Evolutionary conservation across 2,329 filamentous ascomycete species (phyloP).

Genomic region (Chrysoporthe austroafricana): DNA sequence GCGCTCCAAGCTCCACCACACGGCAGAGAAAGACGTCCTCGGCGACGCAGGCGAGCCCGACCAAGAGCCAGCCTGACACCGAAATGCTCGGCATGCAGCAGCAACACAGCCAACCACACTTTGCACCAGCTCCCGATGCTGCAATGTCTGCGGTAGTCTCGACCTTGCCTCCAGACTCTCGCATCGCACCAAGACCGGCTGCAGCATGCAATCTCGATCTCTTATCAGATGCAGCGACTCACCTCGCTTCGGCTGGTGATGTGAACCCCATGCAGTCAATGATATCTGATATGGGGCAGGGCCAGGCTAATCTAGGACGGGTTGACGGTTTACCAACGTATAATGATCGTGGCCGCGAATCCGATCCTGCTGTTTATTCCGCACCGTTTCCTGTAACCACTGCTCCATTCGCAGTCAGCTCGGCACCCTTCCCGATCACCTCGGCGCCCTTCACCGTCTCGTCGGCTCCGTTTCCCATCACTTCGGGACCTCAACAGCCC

Average conservation of each 20-base stretch:
- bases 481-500: constrained; percentile 35
- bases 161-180: constrained; percentile 51
- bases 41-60: constrained; percentile 49
- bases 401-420: constrained; percentile 34
- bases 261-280: constrained; percentile 56
- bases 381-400: constrained; percentile 46
- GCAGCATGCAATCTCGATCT: constrained; percentile 61
- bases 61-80: constrained; percentile 51
- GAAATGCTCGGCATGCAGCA: constrained; percentile 52
- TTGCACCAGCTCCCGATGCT: constrained; percentile 42
- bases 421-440: constrained; percentile 34
- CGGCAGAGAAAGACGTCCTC: constrained; percentile 57
- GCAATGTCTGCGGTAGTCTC: constrained; percentile 44
- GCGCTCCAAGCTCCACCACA: constrained; percentile 33
- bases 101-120: constrained; percentile 40
- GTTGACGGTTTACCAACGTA: constrained; percentile 52
- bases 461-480: constrained; percentile 36
- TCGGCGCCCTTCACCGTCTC: constrained; percentile 46
- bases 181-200: constrained; percentile 48
- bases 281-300: constrained; percentile 49
- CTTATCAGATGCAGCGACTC: constrained; percentile 61
- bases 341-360: constrained; percentile 51
- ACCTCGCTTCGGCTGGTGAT: constrained; percentile 57
- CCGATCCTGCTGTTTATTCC: constrained; percentile 47
- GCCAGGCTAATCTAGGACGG: constrained; percentile 45